Evolutionary conservation across 2,329 filamentous ascomycete genomes (phyloP).

Genomic region (Arthrobotrys sinensis): DNA sequence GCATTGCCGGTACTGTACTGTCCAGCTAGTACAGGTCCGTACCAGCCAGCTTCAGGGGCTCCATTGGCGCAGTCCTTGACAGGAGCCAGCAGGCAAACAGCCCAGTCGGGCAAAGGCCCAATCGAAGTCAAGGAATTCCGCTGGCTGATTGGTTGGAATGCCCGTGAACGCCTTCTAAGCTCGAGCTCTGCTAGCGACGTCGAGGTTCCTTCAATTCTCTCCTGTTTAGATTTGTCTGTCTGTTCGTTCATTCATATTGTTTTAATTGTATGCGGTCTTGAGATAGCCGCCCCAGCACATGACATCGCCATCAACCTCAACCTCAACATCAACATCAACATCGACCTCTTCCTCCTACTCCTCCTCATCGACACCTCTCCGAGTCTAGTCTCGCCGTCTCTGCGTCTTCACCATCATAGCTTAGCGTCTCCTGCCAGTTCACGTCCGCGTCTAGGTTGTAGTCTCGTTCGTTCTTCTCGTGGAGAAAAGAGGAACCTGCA

Average conservation of each 20-base stretch:
- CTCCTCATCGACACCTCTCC: neutral
- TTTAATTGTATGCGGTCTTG: neutral
- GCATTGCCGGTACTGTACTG: neutral
- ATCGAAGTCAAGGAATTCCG: conserved; percentile 18
- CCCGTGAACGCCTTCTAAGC: neutral
- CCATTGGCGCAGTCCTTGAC: conserved; percentile 25
- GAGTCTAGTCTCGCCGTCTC: neutral
- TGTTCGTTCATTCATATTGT: too few species aligned
- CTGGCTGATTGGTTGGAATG: conserved; percentile 51
- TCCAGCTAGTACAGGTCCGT: too few species aligned
- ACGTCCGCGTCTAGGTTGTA: neutral
- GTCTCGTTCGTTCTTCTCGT: conserved; percentile 4
- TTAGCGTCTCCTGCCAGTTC: neutral
- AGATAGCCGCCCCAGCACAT: neutral
- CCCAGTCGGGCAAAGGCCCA: conserved; percentile 4
- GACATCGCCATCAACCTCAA: conserved; percentile 10
- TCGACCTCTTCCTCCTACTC: neutral
- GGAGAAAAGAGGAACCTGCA: neutral
- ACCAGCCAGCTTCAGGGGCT: conserved; percentile 29
- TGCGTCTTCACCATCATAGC: neutral
- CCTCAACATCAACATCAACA: conserved; percentile 1
- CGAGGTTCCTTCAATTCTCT: neutral
- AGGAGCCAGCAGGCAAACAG: conserved; percentile 24
- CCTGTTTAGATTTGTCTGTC: neutral
- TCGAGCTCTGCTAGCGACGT: neutral